These are phyloP conservation scores for Carpinus viminea DNA, from an alignment of 306 rosid species.

Conservation along the genomic window DNA sequence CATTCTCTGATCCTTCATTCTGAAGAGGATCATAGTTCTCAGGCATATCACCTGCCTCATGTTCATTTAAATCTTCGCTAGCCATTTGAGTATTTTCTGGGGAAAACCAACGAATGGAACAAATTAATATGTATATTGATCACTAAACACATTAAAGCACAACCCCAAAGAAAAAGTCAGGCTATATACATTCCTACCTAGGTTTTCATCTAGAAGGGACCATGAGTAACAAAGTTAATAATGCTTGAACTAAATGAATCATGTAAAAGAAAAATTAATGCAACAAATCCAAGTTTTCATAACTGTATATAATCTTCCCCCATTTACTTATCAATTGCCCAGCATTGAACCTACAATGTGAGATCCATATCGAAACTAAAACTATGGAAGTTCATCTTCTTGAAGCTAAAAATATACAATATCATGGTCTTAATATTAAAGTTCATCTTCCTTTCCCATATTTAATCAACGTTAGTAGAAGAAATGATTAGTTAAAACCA, in stretches of 20 bases:
- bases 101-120: slow-evolving; percentile 10
- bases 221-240: not conserved
- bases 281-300: not conserved
- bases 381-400: not conserved
- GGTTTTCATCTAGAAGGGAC: not conserved
- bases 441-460: not conserved
- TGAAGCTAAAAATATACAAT: not conserved
- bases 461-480: not conserved
- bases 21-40: slow-evolving; percentile 38
- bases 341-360: not conserved
- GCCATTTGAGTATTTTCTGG: slow-evolving; percentile 32
- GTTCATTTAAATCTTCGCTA: slow-evolving; percentile 46
- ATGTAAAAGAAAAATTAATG: not conserved
- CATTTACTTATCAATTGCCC: not conserved
- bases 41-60: slow-evolving; percentile 41
- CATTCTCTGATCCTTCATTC: slow-evolving; percentile 37
- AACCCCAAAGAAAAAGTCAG: not conserved
- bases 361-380: not conserved
- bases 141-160: not conserved
- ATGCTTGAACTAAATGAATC: not conserved
- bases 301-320: not conserved
- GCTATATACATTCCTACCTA: not conserved
- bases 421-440: not conserved
- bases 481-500: not conserved
- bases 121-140: slow-evolving; percentile 7